Evolutionary conservation across 192 early-diverging fungal genomes (phyloP).

Genomic region (Dissophora globulifera): DNA sequence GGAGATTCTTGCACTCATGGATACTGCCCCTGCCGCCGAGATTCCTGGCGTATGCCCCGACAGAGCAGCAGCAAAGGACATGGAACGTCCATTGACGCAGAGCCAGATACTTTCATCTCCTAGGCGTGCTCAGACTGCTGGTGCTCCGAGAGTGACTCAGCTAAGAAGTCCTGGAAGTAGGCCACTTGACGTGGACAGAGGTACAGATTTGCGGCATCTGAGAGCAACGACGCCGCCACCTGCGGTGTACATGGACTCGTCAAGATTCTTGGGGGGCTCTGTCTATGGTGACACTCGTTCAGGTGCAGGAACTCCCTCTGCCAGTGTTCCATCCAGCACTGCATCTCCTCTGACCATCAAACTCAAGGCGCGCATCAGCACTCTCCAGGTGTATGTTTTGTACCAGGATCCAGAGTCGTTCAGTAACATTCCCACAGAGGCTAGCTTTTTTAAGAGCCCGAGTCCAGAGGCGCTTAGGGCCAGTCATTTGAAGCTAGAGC

Average conservation of each 20-base stretch:
- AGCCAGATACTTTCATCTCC: slow-evolving; percentile 15
- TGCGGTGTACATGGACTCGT: slow-evolving; percentile 28
- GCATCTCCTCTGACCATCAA: slow-evolving; percentile 32
- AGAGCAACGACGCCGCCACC: slow-evolving; percentile 5
- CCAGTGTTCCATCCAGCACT: not conserved
- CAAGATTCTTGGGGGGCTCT: slow-evolving; percentile 33
- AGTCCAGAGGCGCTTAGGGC: slow-evolving; percentile 27
- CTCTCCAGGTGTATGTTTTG: slow-evolving; percentile 55
- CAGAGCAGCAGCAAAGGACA: not conserved
- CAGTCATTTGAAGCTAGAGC: slow-evolving; percentile 51
- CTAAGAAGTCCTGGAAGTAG: slow-evolving; percentile 20
- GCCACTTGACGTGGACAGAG: slow-evolving; percentile 7
- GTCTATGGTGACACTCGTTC: slow-evolving; percentile 17
- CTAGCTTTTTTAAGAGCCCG: slow-evolving; percentile 39
- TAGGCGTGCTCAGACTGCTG: slow-evolving; percentile 3
- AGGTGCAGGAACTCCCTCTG: not conserved
- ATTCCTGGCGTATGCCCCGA: not conserved
- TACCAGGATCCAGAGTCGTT: slow-evolving; percentile 39
- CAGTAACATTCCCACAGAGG: slow-evolving; percentile 34
- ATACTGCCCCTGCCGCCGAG: slow-evolving; percentile 2
- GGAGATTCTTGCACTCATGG: slow-evolving; percentile 48
- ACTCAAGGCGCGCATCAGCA: slow-evolving; percentile 46
- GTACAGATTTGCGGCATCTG: not conserved
- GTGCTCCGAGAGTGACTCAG: not conserved
- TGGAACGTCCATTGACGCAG: not conserved